These are phyloP conservation scores for Nitzschia inconspicua DNA, from an alignment of 108 stramenopile genomes.

Conservation along the genomic window DNA sequence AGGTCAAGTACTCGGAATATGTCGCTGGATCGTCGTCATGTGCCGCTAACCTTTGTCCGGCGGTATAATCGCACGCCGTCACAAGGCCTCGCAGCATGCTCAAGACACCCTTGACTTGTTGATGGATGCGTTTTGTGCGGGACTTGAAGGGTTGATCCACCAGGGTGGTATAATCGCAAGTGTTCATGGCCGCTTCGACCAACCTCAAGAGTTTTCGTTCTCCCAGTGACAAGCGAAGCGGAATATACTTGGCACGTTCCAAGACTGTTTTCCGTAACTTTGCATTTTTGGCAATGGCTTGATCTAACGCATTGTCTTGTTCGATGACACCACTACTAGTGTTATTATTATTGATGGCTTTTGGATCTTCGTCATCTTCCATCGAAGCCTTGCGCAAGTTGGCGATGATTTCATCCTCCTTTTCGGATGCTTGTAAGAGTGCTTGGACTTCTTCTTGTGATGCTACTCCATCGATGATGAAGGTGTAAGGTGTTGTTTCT, in stretches of 20 bases:
- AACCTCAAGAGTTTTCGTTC: conserved; percentile 68
- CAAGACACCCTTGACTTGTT: conserved; percentile 48
- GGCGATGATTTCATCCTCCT: conserved; percentile 9
- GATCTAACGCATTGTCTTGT: no score
- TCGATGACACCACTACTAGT: no score
- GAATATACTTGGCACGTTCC: conserved; percentile 76
- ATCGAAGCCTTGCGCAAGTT: background rate
- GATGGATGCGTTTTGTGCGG: conserved; percentile 30
- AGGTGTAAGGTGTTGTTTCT: conserved; percentile 39
- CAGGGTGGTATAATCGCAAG: conserved; percentile 58
- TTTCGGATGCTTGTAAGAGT: conserved; percentile 25
- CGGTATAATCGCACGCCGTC: conserved; percentile 49
- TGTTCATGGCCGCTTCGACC: conserved; percentile 64
- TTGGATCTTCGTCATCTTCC: conserved; percentile 3
- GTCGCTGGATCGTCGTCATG: conserved; percentile 11
- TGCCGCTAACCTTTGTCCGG: conserved; percentile 40
- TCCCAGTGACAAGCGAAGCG: conserved; percentile 54
- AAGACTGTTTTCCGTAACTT: conserved; percentile 15
- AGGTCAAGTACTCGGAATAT: conserved; percentile 24
- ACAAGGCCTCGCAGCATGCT: conserved; percentile 63
- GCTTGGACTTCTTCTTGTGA: conserved; percentile 18
- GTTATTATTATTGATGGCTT: no score
- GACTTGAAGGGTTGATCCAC: conserved; percentile 51
- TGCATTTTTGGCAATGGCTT: background rate
- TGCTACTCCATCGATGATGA: conserved; percentile 16